Evolutionary conservation across 2,329 filamentous ascomycete species (phyloP).

Genomic region (Mycocentrospora acerina): DNA sequence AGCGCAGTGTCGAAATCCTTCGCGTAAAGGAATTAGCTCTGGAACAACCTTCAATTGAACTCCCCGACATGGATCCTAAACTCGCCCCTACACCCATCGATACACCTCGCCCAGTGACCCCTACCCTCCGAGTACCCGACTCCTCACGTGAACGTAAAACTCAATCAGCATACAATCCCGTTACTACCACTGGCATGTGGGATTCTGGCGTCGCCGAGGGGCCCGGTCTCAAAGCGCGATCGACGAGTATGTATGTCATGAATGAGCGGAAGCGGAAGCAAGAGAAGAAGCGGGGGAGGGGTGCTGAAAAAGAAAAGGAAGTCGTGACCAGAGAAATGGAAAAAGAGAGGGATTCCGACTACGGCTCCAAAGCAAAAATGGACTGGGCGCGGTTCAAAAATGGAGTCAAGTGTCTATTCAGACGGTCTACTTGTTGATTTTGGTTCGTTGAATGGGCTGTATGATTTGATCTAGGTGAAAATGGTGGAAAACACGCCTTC

Average conservation of each 20-base stretch:
- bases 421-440: too few species aligned
- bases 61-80: constrained; percentile 1
- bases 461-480: too few species aligned
- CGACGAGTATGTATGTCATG: constrained; percentile 37
- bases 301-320: constrained; percentile 30
- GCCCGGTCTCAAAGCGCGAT: constrained; percentile 27
- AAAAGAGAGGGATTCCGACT: constrained; percentile 3
- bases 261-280: constrained; percentile 36
- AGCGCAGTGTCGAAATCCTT: constrained; percentile 33
- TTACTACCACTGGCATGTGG: constrained; percentile 39
- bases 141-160: constrained; percentile 26
- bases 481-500: too few species aligned
- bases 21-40: constrained; percentile 34
- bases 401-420: too few species aligned
- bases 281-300: constrained; percentile 28
- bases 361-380: too few species aligned
- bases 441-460: too few species aligned
- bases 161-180: constrained; percentile 35
- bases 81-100: constrained; percentile 14
- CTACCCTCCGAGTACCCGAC: constrained; percentile 14
- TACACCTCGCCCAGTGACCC: constrained; percentile 14
- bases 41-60: constrained; percentile 6
- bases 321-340: constrained; percentile 15
- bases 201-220: constrained; percentile 36
- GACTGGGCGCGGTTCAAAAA: too few species aligned